Percentiles rank a stretch among this genome's conserved stretches.
Evolutionary conservation across 2,329 filamentous ascomycete species (phyloP).

Genomic region (Plectosphaerella sp.): DNA sequence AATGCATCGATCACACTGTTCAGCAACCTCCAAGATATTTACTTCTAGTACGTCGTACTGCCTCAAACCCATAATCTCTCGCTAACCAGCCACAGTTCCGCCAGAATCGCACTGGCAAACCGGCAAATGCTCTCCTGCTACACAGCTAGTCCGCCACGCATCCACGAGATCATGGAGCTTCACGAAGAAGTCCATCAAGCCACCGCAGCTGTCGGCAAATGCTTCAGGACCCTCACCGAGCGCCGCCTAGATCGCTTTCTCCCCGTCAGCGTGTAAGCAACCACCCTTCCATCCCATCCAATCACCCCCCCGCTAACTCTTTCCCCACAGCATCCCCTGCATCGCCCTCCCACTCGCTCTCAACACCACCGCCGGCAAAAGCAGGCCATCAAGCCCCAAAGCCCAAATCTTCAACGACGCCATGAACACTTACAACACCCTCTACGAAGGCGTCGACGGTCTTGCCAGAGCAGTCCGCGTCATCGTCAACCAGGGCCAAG

Average conservation of each 20-base stretch:
- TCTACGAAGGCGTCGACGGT: slow-evolving; percentile 1
- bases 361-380: not conserved
- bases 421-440: not conserved
- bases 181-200: not conserved
- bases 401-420: not conserved
- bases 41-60: not conserved
- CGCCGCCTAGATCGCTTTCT: not conserved
- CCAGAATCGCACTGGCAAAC: not conserved
- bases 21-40: slow-evolving; percentile 1
- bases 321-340: not conserved
- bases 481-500: not conserved
- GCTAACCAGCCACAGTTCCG: not conserved
- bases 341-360: not conserved
- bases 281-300: too few relatives aligned
- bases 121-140: slow-evolving; percentile 1
- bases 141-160: too few relatives aligned
- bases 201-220: not conserved
- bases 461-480: not conserved
- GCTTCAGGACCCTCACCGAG: not conserved
- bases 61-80: too few relatives aligned
- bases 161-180: not conserved
- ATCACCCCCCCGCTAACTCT: too few relatives aligned
- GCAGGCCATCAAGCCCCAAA: not conserved
- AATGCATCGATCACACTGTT: not conserved
- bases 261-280: not conserved